These are phyloP conservation scores for Tetrastigma voinierianum DNA, from an alignment of 164 flowering plant species.

Conservation along the genomic window DNA sequence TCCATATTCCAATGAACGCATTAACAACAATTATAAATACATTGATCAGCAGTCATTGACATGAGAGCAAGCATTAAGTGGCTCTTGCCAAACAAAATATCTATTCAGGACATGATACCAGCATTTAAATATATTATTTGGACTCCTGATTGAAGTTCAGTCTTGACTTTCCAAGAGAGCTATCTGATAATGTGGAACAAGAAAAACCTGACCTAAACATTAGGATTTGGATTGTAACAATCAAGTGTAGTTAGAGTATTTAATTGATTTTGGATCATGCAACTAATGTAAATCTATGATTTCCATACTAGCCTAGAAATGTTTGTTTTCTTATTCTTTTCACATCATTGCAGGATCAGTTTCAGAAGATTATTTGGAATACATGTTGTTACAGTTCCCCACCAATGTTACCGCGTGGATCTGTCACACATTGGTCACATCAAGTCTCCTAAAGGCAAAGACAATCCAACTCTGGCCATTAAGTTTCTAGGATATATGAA, in stretches of 20 bases:
- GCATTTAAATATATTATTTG: no score
- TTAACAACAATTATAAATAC: no score
- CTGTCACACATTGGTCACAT: constrained; percentile 83
- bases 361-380: constrained; percentile 90
- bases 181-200: not conserved
- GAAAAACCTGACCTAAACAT: not conserved
- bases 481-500: constrained; percentile 6
- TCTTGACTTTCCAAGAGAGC: no score
- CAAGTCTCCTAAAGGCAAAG: constrained; percentile 88
- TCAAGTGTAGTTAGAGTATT: not conserved
- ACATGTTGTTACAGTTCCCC: constrained; percentile 90
- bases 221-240: not conserved
- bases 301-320: not conserved
- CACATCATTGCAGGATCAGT: constrained; percentile 68
- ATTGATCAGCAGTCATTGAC: no score
- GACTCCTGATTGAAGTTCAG: no score
- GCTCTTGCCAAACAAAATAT: no score
- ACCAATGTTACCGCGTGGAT: constrained; percentile 95
- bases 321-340: constrained; percentile 3
- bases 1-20: no score
- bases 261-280: not conserved
- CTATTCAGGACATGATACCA: no score
- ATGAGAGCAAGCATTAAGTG: no score
- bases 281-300: not conserved
- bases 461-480: constrained; percentile 19